Base-by-base conservation (phyloP, 1,284 basidiomycete species). In the Apiotrichum brassicae region DNA sequence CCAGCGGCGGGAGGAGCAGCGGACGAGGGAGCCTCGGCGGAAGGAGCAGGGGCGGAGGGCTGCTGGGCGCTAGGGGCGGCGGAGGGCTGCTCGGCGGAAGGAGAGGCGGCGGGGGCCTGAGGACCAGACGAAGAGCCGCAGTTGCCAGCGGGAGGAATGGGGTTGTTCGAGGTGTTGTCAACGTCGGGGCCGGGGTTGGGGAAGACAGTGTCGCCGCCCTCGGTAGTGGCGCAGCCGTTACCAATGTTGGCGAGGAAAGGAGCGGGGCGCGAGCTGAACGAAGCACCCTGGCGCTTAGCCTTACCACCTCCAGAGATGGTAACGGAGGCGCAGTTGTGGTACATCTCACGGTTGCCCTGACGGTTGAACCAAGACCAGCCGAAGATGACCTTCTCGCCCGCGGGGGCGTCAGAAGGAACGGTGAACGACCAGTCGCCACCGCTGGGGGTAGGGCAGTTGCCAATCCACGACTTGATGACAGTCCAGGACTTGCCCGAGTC, bases 331-430 rank as follows among this genome's bases (percentile, higher is more conserved):
- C 75, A 76, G 57, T 75, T 74, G 56, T 68, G 65, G 64, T 75
- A 69, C 65, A 71, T 67, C 40, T 72, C 70, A 28, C 70, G 60
- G 47, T 72, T 72, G n/a, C 72, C 72, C 23, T 52, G 24, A 39
- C 51, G 43, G 61, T 76, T 76, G 64, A 73, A 73, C 75, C 75
- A 76, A 9, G 62, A 66, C 75, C 75, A 76, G 22, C 64, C 62
- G 44, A 76, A 74, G 19, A 75, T 49, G 9, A 72, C 74, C 23
- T 70, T 60, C 26, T 28, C 26, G 13, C 68, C 71, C 5, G 60
- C 48, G 1, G 74, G 73, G 0, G 72, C 63, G 23, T 66, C 61
- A 7, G 33, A 30, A 5, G 75, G 74, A 23, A 76, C 65, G 4
- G 57, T 55, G 20, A 76, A 57, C 19, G 60, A 51, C 28, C 57